These are phyloP conservation scores for carrot (Daucus carota) DNA, from an alignment of 129 eudicot genomes.

Conservation along the genomic window DNA sequence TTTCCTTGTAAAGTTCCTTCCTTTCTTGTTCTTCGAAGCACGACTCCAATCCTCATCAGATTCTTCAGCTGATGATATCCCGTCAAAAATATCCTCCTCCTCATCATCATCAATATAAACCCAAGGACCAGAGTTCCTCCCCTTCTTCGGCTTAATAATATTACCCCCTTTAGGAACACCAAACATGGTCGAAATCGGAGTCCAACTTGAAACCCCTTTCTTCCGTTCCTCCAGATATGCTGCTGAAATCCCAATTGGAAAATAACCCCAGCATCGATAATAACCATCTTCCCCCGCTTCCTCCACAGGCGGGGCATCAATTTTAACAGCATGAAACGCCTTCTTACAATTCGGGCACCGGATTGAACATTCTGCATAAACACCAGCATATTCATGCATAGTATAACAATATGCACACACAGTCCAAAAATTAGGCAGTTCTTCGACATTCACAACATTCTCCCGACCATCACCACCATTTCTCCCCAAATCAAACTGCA, in stretches of 20 bases:
- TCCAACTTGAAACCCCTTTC: conserved; percentile 41
- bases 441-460: conserved; percentile 20
- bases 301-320: conserved; percentile 53
- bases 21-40: conserved; percentile 24
- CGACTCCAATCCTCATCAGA: conserved; percentile 62
- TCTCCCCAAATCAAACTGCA: conserved; percentile 4
- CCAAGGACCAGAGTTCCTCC: conserved; percentile 36
- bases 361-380: conserved; percentile 54
- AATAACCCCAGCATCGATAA: conserved; percentile 78
- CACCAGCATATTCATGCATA: conserved; percentile 58
- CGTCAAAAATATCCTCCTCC: conserved; percentile 44
- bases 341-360: conserved; percentile 70
- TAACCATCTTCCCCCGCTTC: conserved; percentile 48
- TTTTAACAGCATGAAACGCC: conserved; percentile 75
- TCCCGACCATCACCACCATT: conserved; percentile 14
- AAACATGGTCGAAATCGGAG: conserved; percentile 69
- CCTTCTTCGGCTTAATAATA: conserved; percentile 19
- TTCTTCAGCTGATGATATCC: conserved; percentile 47
- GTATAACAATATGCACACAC: conserved; percentile 77
- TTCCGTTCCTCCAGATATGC: conserved; percentile 36
- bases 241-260: conserved; percentile 69
- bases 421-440: conserved; percentile 59
- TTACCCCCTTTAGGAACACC: conserved; percentile 25
- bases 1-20: conserved; percentile 10
- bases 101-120: conserved; percentile 65